Conservation (phyloP, 805 yeast genomes). For the Monosporozyma aquatica region DNA sequence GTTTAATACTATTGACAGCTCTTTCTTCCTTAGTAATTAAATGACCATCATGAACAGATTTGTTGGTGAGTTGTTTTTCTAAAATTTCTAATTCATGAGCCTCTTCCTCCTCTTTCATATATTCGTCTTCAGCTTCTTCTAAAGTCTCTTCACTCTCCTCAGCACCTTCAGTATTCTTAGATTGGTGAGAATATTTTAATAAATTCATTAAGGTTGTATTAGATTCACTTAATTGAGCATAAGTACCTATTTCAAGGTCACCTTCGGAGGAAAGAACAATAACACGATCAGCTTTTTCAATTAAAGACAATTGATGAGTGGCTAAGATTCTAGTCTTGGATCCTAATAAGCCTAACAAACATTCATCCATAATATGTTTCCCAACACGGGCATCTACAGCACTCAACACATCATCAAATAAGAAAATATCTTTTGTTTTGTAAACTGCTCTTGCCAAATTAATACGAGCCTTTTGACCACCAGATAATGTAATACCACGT, state of each 20-base stretch:
- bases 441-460: conserved; percentile 75
- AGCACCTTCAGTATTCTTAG: conserved; percentile 25
- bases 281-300: conserved; percentile 60
- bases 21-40: conserved; percentile 44
- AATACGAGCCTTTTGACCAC: conserved; percentile 82
- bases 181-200: conserved; percentile 38
- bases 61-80: conserved; percentile 15
- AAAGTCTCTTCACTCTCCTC: conserved; percentile 23
- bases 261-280: conserved; percentile 57
- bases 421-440: conserved; percentile 52
- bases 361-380: conserved; percentile 61
- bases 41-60: conserved; percentile 28
- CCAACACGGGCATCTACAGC: conserved; percentile 88
- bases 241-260: conserved; percentile 54
- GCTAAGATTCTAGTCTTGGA: conserved; percentile 65
- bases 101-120: conserved; percentile 4
- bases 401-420: conserved; percentile 71
- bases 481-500: conserved; percentile 77
- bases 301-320: conserved; percentile 72
- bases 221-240: conserved; percentile 39
- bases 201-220: conserved; percentile 43
- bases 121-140: conserved; percentile 8
- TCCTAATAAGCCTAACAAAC: conserved; percentile 50
- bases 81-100: conserved; percentile 12
- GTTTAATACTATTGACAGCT: conserved; percentile 46